Conservation (phyloP, 495 filamentous ascomycete species). For the Penicillium ochrochloron region DNA sequence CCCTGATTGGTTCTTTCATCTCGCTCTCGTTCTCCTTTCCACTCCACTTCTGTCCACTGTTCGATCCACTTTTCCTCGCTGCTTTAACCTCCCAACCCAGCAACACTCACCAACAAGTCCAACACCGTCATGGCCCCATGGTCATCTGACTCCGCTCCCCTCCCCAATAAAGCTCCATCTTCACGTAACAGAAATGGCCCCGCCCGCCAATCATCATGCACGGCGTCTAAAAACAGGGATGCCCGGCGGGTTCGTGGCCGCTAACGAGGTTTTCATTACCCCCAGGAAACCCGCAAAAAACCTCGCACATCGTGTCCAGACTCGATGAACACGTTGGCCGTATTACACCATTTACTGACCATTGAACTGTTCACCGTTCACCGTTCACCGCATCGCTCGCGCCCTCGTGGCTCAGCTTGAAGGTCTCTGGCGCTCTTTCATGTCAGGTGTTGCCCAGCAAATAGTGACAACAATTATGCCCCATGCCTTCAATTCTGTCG, state of each 20-base stretch:
- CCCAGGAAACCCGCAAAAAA: slow-evolving; percentile 33
- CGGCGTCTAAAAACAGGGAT: slow-evolving; percentile 24
- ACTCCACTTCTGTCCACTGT: neutral
- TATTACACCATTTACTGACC: neutral
- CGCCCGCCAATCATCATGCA: slow-evolving; percentile 34
- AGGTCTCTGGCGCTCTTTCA: slow-evolving; percentile 1
- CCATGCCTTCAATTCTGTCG: slow-evolving; percentile 8
- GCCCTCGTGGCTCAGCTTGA: slow-evolving; percentile 20
- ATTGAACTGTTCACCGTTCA: neutral
- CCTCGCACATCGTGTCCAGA: slow-evolving; percentile 23
- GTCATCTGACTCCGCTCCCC: slow-evolving; percentile 12
- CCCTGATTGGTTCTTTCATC: neutral
- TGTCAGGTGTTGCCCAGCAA: slow-evolving; percentile 1
- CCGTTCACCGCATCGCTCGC: slow-evolving; percentile 19
- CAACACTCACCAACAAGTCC: neutral
- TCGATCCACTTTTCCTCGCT: slow-evolving; percentile 11
- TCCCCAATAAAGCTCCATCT: slow-evolving; percentile 22
- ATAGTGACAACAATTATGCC: neutral
- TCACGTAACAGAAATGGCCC: slow-evolving; percentile 49
- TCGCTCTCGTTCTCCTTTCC: too few species aligned
- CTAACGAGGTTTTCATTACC: slow-evolving; percentile 29
- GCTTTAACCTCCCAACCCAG: slow-evolving; percentile 16
- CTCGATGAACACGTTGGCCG: slow-evolving; percentile 11
- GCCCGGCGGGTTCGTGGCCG: slow-evolving; percentile 11
- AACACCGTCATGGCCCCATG: neutral